phyloP scores from a whole-genome alignment of 1,284 basidiomycete species.

The Pseudozyma pruni region DNA sequence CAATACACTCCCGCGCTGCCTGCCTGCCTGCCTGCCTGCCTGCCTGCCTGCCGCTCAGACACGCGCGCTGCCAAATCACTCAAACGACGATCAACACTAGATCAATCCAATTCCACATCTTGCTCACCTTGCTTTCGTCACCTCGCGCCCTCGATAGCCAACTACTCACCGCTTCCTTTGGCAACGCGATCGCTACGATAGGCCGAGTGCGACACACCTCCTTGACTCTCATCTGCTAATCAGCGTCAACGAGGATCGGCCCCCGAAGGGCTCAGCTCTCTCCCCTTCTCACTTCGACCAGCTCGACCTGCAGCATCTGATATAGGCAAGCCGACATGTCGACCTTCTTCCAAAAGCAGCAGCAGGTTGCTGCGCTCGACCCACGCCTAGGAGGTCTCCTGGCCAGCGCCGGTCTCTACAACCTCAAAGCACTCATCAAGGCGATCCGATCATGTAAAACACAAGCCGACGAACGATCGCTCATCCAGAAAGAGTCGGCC shows the following conservation, averaged over 20 bases:
- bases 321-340: slow-evolving; percentile 51
- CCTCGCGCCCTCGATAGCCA: too few species aligned
- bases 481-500: slow-evolving; percentile 98
- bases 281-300: not conserved
- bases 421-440: slow-evolving; percentile 69
- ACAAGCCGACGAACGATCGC: slow-evolving; percentile 94
- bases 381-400: slow-evolving; percentile 66
- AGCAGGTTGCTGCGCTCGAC: slow-evolving; percentile 67
- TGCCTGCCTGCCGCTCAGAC: too few species aligned
- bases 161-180: too few species aligned
- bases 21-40: not conserved
- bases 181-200: too few species aligned
- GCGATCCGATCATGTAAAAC: slow-evolving; percentile 76
- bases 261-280: not conserved
- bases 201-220: too few species aligned
- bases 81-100: too few species aligned
- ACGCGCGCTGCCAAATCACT: too few species aligned
- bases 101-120: too few species aligned
- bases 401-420: slow-evolving; percentile 66
- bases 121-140: too few species aligned
- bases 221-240: too few species aligned
- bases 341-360: slow-evolving; percentile 67
- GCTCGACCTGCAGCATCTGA: not conserved
- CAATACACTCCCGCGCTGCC: not conserved
- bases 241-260: too few species aligned